Evolutionary conservation across 345 rosid genomes (phyloP), one percentile per base, ranked within the genome.

Genomic region (Moricandia moricandioides): DNA sequence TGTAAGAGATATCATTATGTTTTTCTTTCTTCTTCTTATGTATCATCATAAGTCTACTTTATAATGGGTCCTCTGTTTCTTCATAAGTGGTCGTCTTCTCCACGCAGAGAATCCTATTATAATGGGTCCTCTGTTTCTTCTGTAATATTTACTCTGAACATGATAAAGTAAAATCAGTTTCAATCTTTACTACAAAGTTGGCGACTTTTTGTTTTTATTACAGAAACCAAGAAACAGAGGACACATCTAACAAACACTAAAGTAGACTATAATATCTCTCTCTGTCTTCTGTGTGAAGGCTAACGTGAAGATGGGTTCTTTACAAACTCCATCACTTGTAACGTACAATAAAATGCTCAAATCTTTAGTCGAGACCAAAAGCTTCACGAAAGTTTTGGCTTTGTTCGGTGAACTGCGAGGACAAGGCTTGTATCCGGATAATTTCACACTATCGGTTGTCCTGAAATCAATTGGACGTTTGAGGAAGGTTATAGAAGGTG

Each of bases 401-500:
- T 66, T 85, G 54, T 89, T 86, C 59, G 40, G 57, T 52, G 81
- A 82, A 51, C 66, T 88, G 73, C 79, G 87, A 69, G 83, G 75
- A 58, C 81, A 78, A 18, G 88, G 86, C 30, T 51, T 89, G 76
- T 77, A 73, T 75, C 92, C 92, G 7, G 97, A 91, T 82, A 85
- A 83, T 83, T 91, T 85, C 69, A 91, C 95, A 0, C 84, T 85
- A 67, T 95, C 95, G 8, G 87, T 84, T 78, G 89, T 89, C 59
- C 73, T 81, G 18, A 83, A 81, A 78, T 78, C 86, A 0, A 12
- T 80, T 26, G 84, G 86, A 6, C 72, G 79, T 13, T 75, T 83
- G 21, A 78, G 77, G 52, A 74, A 68, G 6, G 57, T 79, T 69
- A 0, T 18, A 39, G 85, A 59, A 62, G 94, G 88, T 40, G 81